Evolutionary conservation across 768 basidiomycete genomes (phyloP), one percentile per base, ranked within the genome.

Genomic region (Hericium erinaceus): DNA sequence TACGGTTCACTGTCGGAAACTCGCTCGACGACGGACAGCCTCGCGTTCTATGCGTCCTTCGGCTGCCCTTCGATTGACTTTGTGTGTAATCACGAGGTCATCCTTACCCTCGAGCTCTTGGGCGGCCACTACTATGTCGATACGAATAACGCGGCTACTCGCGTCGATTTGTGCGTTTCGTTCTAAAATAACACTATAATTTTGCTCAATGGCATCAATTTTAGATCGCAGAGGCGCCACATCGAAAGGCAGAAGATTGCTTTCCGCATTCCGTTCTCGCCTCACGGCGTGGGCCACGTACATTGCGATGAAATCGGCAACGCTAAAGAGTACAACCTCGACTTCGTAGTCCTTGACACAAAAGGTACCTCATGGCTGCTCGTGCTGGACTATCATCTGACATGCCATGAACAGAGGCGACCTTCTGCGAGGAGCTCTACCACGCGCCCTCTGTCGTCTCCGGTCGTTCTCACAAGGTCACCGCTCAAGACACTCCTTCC

Each of bases 51-150:
- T 39, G 64, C 64, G 26, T 22, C 46, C 13, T 65, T 65, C 55
- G 60, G 41, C 8, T 15, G 48, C 15, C 64, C 64, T 20, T 44
- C 39, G 11, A 41, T 65, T 26, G 54, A 58, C 41, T 65, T 65
- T 41, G 48, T 65, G 40, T 65, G 64, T 54, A 65, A 65, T 48
- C 64, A 65, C 44, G 64, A 65, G 52, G 61, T 57, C 20, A 52
- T 65, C 24, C 53, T 65, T 18, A 39, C 56, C 24, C 39, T 65
- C 4, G 48, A 58, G 38, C 49, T 65, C 41, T 55, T 52, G 16
- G 46, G 52, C 18, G 63, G 63, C 40, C 64, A 64, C 53, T 64
- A 50, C 40, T 57, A 64, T 33, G 59, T 58, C 39, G 57, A 64
- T 12, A 39, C 54, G 33, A 40, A 28, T 40, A 46, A 46, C n/a